Base-by-base conservation (phyloP, 257 asterid species). In the Solanum peruvianum region DNA sequence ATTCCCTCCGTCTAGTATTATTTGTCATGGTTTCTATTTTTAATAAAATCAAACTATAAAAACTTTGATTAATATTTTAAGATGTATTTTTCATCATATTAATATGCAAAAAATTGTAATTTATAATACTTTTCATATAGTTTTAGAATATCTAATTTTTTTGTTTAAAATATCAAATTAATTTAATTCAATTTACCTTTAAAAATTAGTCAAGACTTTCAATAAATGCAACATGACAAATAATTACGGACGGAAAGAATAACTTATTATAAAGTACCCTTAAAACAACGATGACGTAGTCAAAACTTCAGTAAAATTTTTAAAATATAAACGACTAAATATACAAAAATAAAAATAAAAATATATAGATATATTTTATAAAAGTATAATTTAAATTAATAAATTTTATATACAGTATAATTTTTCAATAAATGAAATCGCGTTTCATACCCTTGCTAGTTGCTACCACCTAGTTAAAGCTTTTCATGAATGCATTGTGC, bases 231-330 rank as follows among this genome's bases (percentile, higher is more conserved):
- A 33, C 5, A 33, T 33, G 35, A 33, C 35, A 33, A 33, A 33
- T 3, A 33, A 33, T 3, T 33, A 1, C 5, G 1, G 5, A 33
- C 35, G 1, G 5, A 33, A 0, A 4, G 1, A 33, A 0, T 33
- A 37, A 73, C 45, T 18, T 33, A 37, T 75, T 39, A 42, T 21
- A 42, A 77, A 15, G 41, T 27, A 45, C 3, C 10, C 14, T n/a
- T 25, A 41, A 69, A 29, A 2, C 13, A 29, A 0, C 2, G 7
- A 31, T 5, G n/a, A 31, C 5, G 2, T 2, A 31, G 4, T 70
- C n/a, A 70, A 14, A 70, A 16, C 18, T 70, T 70, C 6, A 14
- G 0, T 7, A 16, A 70, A 14, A 3, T 14, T 14, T 14, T 69
- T 0, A 67, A 31, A 31, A 31, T 33, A 70, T 16, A 70, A 8